phyloP scores from a whole-genome alignment of 768 basidiomycete genomes.

The Cystofilobasidium bisporidii region DNA sequence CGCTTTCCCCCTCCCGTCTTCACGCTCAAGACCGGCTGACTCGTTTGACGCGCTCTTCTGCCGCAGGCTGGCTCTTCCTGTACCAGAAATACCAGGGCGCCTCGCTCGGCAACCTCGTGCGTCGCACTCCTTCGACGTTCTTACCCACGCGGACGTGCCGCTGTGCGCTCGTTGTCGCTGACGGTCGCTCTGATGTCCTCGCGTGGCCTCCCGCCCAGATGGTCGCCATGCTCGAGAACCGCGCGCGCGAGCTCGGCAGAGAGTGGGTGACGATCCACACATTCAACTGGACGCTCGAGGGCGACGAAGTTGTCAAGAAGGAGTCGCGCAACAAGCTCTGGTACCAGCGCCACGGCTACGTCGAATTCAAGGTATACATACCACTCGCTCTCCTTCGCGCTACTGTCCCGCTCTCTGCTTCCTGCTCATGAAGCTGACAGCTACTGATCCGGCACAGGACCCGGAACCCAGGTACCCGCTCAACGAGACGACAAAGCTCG shows the following conservation, averaged over 20 bases:
- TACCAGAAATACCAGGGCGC: neutral
- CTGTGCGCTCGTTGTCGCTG: too few relatives aligned
- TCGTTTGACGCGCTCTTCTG: too few relatives aligned
- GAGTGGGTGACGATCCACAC: neutral
- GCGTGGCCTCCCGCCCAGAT: too few relatives aligned
- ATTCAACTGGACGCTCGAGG: neutral
- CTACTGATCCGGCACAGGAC: too few relatives aligned
- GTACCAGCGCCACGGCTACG: neutral
- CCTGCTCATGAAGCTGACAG: too few relatives aligned
- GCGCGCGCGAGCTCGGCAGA: neutral
- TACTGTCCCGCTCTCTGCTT: too few relatives aligned
- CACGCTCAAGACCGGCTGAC: too few relatives aligned
- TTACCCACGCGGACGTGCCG: neutral
- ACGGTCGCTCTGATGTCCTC: neutral
- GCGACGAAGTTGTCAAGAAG: neutral
- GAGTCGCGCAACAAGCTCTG: neutral
- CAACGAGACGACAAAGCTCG: too few relatives aligned
- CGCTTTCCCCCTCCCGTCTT: too few relatives aligned
- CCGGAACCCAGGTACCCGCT: too few relatives aligned
- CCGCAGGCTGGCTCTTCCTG: neutral
- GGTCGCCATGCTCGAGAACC: neutral
- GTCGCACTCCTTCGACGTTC: neutral
- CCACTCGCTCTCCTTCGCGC: too few relatives aligned
- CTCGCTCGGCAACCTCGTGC: neutral
- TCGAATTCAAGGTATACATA: neutral